Evolutionary conservation across 768 basidiomycete species (phyloP), one percentile per base, ranked within the genome.

Genomic region (Naganishia kalamii): DNA sequence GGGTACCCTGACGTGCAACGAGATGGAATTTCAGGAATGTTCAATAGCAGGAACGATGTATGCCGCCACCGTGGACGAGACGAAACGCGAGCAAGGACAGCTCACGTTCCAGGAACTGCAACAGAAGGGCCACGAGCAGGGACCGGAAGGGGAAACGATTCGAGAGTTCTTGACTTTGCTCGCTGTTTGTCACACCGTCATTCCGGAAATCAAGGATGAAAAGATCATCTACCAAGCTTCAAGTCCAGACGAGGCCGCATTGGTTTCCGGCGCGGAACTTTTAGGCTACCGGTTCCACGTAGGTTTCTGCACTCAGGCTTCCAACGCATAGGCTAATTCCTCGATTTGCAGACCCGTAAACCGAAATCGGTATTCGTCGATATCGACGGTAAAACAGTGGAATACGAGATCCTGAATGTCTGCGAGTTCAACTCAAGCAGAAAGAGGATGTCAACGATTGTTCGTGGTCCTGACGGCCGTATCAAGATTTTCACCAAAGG

Each of bases 401-500:
- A 98, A 75, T 98, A 86, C 75, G 86, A 97, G 73, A 85, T 98
- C 63, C 79, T 99, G 65, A 98, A 98, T 74, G 88, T 99, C 47
- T 96, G 93, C 84, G 96, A 98, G 80, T 99, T 99, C 83, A 98
- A 98, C 75, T 96, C 92, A 25, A 90, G 92, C 4, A 85, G 96
- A 57, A 98, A 99, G 74, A 85, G 96, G 65, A 98, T 99, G 96
- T 98, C 96, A 29, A 94, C 93, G 1, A 80, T 99, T 70, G 84
- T 99, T 33, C 85, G 92, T 25, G 83, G 84, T 27, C 88, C 93
- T 0, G 86, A 91, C 69, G 92, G 94, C 50, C 86, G 85, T 77
- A 90, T 99, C 80, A 97, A 92, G 79, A 75, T 99, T 10, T 98
- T 90, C 74, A 92, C 88, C 66, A 99, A 99, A 77, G 96, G 96